Evolutionary conservation across 2,329 filamentous ascomycete species (phyloP), one percentile per base, ranked within the genome.

Genomic region (Colletotrichum chrysophilum): DNA sequence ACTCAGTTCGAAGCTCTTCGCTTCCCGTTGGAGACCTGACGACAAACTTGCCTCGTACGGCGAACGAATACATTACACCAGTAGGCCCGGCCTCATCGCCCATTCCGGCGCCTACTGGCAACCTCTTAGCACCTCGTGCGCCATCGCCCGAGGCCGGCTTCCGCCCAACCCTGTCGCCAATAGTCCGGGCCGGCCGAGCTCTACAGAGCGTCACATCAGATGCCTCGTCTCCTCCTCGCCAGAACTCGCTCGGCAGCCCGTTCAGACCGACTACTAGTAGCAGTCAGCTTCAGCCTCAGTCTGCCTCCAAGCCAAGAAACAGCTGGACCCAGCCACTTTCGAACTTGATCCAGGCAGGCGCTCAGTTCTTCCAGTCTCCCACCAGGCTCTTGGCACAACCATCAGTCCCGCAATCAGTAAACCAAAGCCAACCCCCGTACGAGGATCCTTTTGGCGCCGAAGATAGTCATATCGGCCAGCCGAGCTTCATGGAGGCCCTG

Each of bases 151-250:
- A 84, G 14, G 82, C 81, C 52, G 82, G 80, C 3, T 75, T 78
- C 16, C 86, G 89, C 10, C 88, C 88, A 30, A 85, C 84, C 7
- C 83, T 92, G 1, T 91, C 90, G 7, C 90, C 91, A 3, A 91
- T 91, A 43, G 88, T 92, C n/a, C 86, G 90, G 61, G 90, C 87
- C 30, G 90, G 90, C 4, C 85, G 89, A 64, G 89, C 87, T 34
- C 82, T 92, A 16, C 90, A 92, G 79, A 90, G 87, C 74, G 88
- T 92, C 48, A 90, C 91, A 13, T 91, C 90, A 0, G 90, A 92
- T 77, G 89, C 89, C 9, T 89, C 90, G 1, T 91, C 91, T 0
- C 90, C 91, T 66, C 85, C 82, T 8, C 85, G 85, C n/a, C 88
- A 89, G 58, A 85, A 86, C 38, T 87, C 88, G 13, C 82, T 92